Conservation (phyloP, 441 rosid genomes). For the Pelargonium exstipulatum region DNA sequence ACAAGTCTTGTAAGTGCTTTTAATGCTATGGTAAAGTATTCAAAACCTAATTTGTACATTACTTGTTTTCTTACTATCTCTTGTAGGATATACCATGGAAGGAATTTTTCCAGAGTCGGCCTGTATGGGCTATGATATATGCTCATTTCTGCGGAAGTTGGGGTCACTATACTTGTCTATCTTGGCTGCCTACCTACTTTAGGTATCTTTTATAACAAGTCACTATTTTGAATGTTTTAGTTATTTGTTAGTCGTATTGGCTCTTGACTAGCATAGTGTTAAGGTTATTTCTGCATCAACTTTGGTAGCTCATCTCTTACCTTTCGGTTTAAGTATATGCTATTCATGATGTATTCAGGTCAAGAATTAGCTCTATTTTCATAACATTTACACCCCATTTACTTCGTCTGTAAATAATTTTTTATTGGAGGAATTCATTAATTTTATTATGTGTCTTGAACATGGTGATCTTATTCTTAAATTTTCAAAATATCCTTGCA, state of each 20-base stretch:
- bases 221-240: conserved; percentile 4
- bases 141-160: conserved; percentile 97
- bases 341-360: not conserved
- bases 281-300: not conserved
- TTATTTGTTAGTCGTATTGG: not conserved
- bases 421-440: no score
- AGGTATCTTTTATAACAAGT: conserved; percentile 41
- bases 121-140: conserved; percentile 94
- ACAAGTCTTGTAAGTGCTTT: not conserved
- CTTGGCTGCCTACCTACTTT: conserved; percentile 95
- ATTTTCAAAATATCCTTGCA: no score
- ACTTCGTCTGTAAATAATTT: no score
- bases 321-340: not conserved
- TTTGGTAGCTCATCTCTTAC: not conserved
- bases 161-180: conserved; percentile 88
- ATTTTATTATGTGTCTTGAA: no score
- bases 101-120: conserved; percentile 59
- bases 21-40: not conserved
- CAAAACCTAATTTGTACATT: not conserved
- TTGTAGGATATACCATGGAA: conserved; percentile 83
- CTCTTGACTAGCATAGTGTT: conserved; percentile 3
- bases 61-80: conserved; percentile 23
- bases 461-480: no score
- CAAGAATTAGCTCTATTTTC: not conserved
- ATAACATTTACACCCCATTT: no score